phyloP scores from a whole-genome alignment of 148 eudicot genomes.

The Dianthus caryophyllus region DNA sequence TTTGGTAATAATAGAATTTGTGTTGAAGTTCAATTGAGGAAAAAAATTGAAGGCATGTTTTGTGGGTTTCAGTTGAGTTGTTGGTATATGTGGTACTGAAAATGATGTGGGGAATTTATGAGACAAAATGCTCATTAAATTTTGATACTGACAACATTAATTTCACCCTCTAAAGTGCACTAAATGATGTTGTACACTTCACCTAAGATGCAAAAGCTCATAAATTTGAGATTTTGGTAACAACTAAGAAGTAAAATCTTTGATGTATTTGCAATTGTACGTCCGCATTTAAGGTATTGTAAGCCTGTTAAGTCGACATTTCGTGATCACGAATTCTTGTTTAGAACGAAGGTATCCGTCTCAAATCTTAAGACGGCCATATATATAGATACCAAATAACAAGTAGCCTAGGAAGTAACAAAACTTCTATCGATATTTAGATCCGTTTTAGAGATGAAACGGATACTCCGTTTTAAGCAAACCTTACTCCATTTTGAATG shows the following conservation, averaged over 20 bases:
- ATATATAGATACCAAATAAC: too few relatives aligned
- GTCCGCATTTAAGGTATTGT: too few relatives aligned
- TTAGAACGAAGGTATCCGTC: too few relatives aligned
- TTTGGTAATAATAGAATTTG: too few relatives aligned
- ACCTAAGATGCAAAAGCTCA: not conserved
- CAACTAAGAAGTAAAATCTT: constrained; percentile 11
- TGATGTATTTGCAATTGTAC: not conserved
- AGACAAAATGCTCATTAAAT: constrained; percentile 20
- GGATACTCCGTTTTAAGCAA: not conserved
- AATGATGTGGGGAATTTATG: constrained; percentile 13
- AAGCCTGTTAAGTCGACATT: too few relatives aligned
- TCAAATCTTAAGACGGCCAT: too few relatives aligned
- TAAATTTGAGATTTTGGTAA: constrained; percentile 14
- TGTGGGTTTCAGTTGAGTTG: constrained; percentile 18
- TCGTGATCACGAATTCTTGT: too few relatives aligned
- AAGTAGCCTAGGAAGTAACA: too few relatives aligned
- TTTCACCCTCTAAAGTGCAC: constrained; percentile 6
- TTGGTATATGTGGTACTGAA: constrained; percentile 17
- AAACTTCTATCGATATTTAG: too few relatives aligned
- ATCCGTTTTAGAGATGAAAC: too few relatives aligned
- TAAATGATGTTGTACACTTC: not conserved
- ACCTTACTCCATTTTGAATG: not conserved
- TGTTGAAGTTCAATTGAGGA: too few relatives aligned
- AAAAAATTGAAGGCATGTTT: not conserved
- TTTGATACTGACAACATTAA: constrained; percentile 19